Conservation (phyloP, 495 filamentous ascomycete genomes). For the Neurospora discreta region DNA sequence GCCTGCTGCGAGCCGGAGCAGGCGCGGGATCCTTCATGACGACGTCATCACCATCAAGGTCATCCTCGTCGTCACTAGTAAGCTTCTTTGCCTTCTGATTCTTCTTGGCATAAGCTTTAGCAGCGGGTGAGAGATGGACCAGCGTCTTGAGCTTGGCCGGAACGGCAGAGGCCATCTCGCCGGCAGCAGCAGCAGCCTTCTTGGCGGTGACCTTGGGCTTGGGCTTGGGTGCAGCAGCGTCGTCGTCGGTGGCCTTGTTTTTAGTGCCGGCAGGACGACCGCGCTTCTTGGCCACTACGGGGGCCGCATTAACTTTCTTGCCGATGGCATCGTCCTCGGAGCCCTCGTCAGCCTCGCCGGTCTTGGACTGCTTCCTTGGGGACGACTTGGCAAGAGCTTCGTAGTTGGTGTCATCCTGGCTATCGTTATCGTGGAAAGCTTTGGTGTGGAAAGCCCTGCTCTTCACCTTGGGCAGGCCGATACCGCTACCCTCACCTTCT, state of each 20-base stretch:
- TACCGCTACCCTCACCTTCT: conserved; percentile 25
- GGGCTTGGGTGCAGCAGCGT: conserved; percentile 20
- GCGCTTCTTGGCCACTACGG: conserved; percentile 39
- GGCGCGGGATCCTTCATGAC: conserved; percentile 26
- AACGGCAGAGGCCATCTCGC: conserved; percentile 6
- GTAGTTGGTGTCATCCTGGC: conserved; percentile 75
- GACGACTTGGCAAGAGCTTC: conserved; percentile 58
- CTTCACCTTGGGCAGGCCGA: conserved; percentile 36
- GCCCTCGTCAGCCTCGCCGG: conserved; percentile 49
- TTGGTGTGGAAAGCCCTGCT: conserved; percentile 35
- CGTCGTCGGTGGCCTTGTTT: conserved; percentile 29
- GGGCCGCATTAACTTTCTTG: conserved; percentile 32
- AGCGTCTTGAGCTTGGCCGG: conserved; percentile 30
- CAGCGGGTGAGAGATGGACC: conserved; percentile 53
- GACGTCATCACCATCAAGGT: conserved; percentile 29
- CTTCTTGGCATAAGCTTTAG: conserved; percentile 73
- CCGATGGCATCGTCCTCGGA: conserved; percentile 46
- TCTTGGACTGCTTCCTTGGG: conserved; percentile 39
- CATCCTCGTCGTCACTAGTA: conserved; percentile 29
- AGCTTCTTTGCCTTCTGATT: conserved; percentile 43
- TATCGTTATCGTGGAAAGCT: conserved; percentile 41
- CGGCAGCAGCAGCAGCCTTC: conserved; percentile 17
- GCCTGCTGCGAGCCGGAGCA: conserved; percentile 31
- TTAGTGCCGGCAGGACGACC: conserved; percentile 40
- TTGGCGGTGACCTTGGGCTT: conserved; percentile 18